Conservation (phyloP, 148 eudicot genomes). For the Fagopyrum esculentum region DNA sequence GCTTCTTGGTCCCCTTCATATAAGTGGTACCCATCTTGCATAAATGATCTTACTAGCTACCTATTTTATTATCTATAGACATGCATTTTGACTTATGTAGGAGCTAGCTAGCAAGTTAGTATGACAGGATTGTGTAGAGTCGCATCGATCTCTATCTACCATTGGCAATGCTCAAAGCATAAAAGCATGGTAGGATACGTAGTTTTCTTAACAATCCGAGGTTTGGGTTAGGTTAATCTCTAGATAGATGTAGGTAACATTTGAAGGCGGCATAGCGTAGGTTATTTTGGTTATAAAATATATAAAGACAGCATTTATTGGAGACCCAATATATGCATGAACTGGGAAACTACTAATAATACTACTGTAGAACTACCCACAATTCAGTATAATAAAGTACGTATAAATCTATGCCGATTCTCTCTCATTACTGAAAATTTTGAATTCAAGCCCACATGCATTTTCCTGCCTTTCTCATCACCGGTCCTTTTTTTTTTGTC, state of each 20-base stretch:
- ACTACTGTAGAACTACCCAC: slow-evolving; percentile 5
- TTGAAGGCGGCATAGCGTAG: not conserved
- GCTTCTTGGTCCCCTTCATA: slow-evolving; percentile 2
- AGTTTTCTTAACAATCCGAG: too few species aligned
- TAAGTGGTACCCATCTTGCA: slow-evolving; percentile 1
- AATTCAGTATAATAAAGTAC: slow-evolving; percentile 8
- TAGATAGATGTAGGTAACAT: too few species aligned
- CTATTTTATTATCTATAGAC: slow-evolving; percentile 3
- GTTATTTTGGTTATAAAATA: not conserved
- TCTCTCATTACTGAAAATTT: not conserved
- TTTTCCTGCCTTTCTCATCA: not conserved
- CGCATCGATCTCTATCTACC: slow-evolving; percentile 5
- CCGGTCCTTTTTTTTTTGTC: not conserved
- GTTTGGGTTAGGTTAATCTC: too few species aligned
- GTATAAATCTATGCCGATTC: not conserved
- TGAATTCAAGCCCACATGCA: slow-evolving; percentile 12
- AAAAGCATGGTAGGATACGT: too few species aligned
- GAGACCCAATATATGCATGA: not conserved
- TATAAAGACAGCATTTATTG: not conserved
- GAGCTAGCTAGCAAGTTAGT: not conserved
- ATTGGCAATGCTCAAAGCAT: not conserved
- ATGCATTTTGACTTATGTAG: slow-evolving; percentile 6
- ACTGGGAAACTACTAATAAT: slow-evolving; percentile 1
- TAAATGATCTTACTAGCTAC: not conserved
- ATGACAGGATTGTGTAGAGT: not conserved